These are phyloP conservation scores for Blumeria graminis DNA, from an alignment of 2,329 filamentous ascomycete species.

Conservation along the genomic window DNA sequence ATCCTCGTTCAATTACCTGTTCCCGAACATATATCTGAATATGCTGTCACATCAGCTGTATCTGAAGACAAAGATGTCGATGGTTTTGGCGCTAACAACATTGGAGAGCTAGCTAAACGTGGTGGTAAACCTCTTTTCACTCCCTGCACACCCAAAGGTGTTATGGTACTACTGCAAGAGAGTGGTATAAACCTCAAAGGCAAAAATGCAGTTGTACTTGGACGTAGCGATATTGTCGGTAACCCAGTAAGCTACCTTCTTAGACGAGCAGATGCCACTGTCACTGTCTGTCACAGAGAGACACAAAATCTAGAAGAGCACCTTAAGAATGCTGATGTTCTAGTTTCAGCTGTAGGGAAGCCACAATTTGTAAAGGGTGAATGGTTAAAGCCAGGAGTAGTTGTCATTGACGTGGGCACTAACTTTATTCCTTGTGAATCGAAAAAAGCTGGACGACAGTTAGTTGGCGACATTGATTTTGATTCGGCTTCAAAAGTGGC, in stretches of 20 bases:
- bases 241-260: constrained; percentile 90
- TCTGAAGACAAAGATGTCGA: constrained; percentile 92
- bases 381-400: constrained; percentile 82
- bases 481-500: constrained; percentile 66
- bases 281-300: constrained; percentile 86
- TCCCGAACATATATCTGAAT: constrained; percentile 74
- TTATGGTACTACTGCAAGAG: constrained; percentile 78
- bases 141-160: constrained; percentile 89
- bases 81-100: constrained; percentile 82
- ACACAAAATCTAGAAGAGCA: constrained; percentile 49
- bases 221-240: constrained; percentile 89
- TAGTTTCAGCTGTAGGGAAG: constrained; percentile 79
- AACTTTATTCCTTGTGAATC: constrained; percentile 79
- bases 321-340: constrained; percentile 64
- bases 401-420: constrained; percentile 93
- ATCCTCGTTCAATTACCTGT: constrained; percentile 86
- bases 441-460: constrained; percentile 75
- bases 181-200: constrained; percentile 62
- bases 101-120: constrained; percentile 89
- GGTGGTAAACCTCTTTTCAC: constrained; percentile 74
- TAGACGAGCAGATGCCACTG: constrained; percentile 87
- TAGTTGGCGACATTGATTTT: constrained; percentile 90
- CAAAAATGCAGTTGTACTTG: constrained; percentile 85
- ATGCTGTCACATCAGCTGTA: constrained; percentile 71
- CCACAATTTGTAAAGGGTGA: constrained; percentile 77